Conservation (phyloP, 768 basidiomycete species). For the Coprinellus micaceus region DNA sequence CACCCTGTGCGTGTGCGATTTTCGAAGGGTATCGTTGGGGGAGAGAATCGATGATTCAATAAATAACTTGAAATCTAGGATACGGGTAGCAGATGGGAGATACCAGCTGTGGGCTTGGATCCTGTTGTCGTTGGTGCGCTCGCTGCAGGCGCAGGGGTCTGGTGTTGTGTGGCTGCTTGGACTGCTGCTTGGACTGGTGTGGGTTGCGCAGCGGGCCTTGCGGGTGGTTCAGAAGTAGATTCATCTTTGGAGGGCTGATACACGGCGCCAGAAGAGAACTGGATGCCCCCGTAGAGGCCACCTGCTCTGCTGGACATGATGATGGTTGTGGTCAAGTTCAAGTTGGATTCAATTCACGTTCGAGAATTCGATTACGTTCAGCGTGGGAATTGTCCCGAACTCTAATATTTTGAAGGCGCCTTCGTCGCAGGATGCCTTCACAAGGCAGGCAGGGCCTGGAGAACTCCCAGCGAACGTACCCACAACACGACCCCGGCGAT, state of each 20-base stretch:
- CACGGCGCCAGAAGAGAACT: slow-evolving; percentile 69
- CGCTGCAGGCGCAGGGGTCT: slow-evolving; percentile 24
- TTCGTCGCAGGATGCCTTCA: too few relatives aligned
- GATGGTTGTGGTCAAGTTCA: slow-evolving; percentile 18
- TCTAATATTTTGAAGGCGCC: too few relatives aligned
- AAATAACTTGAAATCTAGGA: slow-evolving; percentile 47
- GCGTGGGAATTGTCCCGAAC: too few relatives aligned
- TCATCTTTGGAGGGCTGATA: slow-evolving; percentile 37
- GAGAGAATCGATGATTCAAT: slow-evolving; percentile 49
- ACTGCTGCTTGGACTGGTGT: slow-evolving; percentile 23
- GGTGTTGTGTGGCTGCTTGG: slow-evolving; percentile 17
- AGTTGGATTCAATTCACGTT: background rate
- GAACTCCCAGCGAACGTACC: too few relatives aligned
- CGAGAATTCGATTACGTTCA: too few relatives aligned
- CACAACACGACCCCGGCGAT: slow-evolving; percentile 92
- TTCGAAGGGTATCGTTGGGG: slow-evolving; percentile 17
- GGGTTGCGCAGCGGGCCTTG: slow-evolving; percentile 16
- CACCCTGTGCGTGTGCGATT: slow-evolving; percentile 71
- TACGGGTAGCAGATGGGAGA: slow-evolving; percentile 48
- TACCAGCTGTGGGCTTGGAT: slow-evolving; percentile 54
- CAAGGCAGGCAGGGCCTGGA: too few relatives aligned
- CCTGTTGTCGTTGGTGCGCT: slow-evolving; percentile 19
- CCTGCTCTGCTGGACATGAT: slow-evolving; percentile 73
- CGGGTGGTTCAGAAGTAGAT: background rate
- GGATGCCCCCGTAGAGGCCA: slow-evolving; percentile 83